These are phyloP conservation scores for Pezicula radicicola DNA, from an alignment of 2,329 filamentous ascomycete species.

Conservation along the genomic window DNA sequence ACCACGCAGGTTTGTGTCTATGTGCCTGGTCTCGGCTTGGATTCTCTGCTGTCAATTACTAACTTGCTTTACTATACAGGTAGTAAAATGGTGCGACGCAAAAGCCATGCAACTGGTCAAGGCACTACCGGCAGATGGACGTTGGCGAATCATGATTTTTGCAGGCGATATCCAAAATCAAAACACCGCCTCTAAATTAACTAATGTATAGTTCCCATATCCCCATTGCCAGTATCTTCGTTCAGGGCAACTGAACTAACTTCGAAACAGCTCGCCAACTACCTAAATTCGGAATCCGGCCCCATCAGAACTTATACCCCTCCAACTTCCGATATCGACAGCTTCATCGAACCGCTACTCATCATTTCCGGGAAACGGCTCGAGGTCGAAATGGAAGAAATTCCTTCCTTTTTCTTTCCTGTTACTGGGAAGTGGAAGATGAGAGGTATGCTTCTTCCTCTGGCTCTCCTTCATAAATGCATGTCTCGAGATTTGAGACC, in stretches of 20 bases:
- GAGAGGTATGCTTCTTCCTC: constrained; percentile 37
- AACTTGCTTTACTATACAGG: constrained; percentile 15
- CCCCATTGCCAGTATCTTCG: not conserved
- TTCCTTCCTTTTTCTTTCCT: constrained; percentile 55
- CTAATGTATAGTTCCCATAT: constrained; percentile 28
- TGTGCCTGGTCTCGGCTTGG: too few relatives aligned
- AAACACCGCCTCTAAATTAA: constrained; percentile 27
- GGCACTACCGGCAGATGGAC: constrained; percentile 47
- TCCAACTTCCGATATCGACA: constrained; percentile 41
- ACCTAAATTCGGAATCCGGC: constrained; percentile 36
- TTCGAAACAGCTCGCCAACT: constrained; percentile 32
- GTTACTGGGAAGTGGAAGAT: constrained; percentile 52
- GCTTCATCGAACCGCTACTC: constrained; percentile 54
- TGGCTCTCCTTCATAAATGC: not conserved
- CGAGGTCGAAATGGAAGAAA: constrained; percentile 46
- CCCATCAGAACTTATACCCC: constrained; percentile 42
- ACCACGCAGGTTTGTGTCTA: constrained; percentile 39
- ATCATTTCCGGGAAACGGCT: constrained; percentile 47
- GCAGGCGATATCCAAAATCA: constrained; percentile 36
- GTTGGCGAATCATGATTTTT: constrained; percentile 50
- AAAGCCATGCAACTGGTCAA: constrained; percentile 48
- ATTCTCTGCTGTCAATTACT: too few relatives aligned
- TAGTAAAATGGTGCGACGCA: constrained; percentile 58
- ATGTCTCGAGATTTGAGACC: not conserved
- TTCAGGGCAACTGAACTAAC: not conserved